Percentiles rank a stretch among this genome's conserved stretches.
Evolutionary conservation across 495 filamentous ascomycete species (phyloP).

Genomic region (Penicillium odoratum): DNA sequence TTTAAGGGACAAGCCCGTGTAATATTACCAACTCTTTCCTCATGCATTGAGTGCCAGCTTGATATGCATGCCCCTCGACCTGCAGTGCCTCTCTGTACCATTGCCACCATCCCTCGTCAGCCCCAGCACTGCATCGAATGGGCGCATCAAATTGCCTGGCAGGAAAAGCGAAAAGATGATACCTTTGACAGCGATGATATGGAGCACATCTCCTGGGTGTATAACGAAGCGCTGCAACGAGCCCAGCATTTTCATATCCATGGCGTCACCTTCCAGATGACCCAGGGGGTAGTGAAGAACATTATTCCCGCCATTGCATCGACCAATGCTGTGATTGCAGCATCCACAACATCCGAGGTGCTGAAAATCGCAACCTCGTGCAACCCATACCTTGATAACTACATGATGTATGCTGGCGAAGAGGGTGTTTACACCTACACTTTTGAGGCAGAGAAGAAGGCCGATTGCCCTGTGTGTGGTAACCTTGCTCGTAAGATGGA

Average conservation of each 20-base stretch:
- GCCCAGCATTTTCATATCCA: conserved; percentile 86
- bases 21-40: conserved; percentile 85
- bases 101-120: conserved; percentile 95
- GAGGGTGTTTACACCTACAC: conserved; percentile 96
- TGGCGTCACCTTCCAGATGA: conserved; percentile 94
- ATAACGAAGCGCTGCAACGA: conserved; percentile 76
- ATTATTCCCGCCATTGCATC: conserved; percentile 99
- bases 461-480: conserved; percentile 93
- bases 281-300: conserved; percentile 98
- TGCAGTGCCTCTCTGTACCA: conserved; percentile 92
- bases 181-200: conserved; percentile 93
- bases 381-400: conserved; percentile 85
- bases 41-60: conserved; percentile 97
- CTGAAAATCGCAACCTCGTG: conserved; percentile 85
- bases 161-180: conserved; percentile 55
- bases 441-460: conserved; percentile 87
- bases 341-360: conserved; percentile 93
- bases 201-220: conserved; percentile 96
- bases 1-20: conserved; percentile 98
- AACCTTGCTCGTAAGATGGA: conserved; percentile 70
- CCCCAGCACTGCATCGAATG: conserved; percentile 99
- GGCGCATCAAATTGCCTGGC: conserved; percentile 90
- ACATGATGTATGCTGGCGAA: conserved; percentile 99
- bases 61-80: conserved; percentile 96
- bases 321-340: conserved; percentile 96